A percentile compares a stretch with the other conserved stretches of the same genome.
phyloP scores from a whole-genome alignment of 176 grass and related monocot species.

The Avena sativa region DNA sequence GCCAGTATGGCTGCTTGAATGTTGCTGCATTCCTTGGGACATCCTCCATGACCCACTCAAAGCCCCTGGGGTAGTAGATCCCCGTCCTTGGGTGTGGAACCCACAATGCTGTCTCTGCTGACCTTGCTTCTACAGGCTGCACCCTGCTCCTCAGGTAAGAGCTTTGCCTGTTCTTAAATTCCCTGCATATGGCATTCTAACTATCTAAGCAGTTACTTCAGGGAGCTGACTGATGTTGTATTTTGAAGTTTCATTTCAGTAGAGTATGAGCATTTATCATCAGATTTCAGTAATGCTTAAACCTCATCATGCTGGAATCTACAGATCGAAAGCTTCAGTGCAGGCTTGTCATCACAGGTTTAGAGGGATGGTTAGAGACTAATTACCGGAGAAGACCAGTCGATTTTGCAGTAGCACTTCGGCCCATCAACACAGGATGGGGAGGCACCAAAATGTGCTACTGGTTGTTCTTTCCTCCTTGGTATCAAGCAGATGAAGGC shows the following conservation, averaged over 20 bases:
- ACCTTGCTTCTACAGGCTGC: conserved; percentile 40
- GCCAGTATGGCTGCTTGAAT: conserved; percentile 68
- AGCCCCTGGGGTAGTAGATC: conserved; percentile 90
- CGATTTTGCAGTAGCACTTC: conserved; percentile 37
- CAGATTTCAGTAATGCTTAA: background rate
- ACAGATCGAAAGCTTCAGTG: background rate
- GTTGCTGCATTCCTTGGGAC: conserved; percentile 71
- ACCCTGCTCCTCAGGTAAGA: conserved; percentile 40
- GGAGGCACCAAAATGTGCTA: background rate
- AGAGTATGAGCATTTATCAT: conserved; percentile 30
- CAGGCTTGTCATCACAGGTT: conserved; percentile 31
- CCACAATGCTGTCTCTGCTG: conserved; percentile 66
- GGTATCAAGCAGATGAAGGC: conserved; percentile 29
- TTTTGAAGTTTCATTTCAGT: background rate
- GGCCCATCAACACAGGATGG: conserved; percentile 34
- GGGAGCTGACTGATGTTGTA: conserved; percentile 11
- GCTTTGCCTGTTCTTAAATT: conserved; percentile 48
- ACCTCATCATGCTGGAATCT: conserved; percentile 17
- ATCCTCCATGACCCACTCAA: conserved; percentile 97
- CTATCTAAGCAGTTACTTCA: conserved; percentile 35
- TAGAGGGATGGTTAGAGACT: conserved; percentile 45
- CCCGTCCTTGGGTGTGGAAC: conserved; percentile 89
- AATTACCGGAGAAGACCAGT: conserved; percentile 53
- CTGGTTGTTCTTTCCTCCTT: conserved; percentile 3
- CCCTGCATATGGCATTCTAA: conserved; percentile 37